A percentile compares a stretch with the other conserved stretches of the same genome.
phyloP scores from a whole-genome alignment of 2,329 filamentous ascomycete genomes.

The Colletotrichum lini region DNA sequence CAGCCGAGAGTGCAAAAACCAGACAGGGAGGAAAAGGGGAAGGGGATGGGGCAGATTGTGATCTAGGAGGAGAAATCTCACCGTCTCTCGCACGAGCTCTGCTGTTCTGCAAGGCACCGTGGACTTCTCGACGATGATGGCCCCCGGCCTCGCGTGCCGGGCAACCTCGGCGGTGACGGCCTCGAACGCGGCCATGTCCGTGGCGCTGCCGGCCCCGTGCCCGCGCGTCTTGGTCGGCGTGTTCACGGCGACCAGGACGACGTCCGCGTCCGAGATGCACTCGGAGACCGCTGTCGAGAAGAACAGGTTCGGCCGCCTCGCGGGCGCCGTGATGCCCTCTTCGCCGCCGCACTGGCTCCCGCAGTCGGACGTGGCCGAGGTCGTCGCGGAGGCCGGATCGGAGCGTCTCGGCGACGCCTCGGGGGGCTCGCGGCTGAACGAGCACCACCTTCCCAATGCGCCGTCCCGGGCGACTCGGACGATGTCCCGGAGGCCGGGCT shows the following conservation, averaged over 20 bases:
- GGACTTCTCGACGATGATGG: conserved; percentile 86
- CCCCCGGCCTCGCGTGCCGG: conserved; percentile 73
- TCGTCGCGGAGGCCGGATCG: conserved; percentile 44
- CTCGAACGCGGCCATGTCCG: conserved; percentile 81
- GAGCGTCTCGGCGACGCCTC: conserved; percentile 45
- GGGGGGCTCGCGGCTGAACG: conserved; percentile 54
- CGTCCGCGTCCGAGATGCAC: conserved; percentile 76
- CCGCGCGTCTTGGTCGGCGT: conserved; percentile 83
- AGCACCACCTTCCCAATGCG: conserved; percentile 54
- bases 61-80: conserved; percentile 54
- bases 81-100: conserved; percentile 76
- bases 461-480: conserved; percentile 75
- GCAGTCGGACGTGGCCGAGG: conserved; percentile 52
- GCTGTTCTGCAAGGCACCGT: conserved; percentile 85
- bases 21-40: not conserved
- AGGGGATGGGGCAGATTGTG: not conserved
- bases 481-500: conserved; percentile 78
- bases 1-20: not conserved
- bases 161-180: conserved; percentile 78
- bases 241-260: conserved; percentile 83
- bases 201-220: conserved; percentile 77
- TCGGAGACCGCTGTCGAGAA: conserved; percentile 79
- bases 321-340: conserved; percentile 52
- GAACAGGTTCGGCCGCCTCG: conserved; percentile 76
- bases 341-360: conserved; percentile 46